Percentiles rank a stretch among this genome's conserved stretches.
These are phyloP conservation scores for Pyrenophora tritici-repentis DNA, from an alignment of 2,329 filamentous ascomycete genomes.

Conservation along the genomic window DNA sequence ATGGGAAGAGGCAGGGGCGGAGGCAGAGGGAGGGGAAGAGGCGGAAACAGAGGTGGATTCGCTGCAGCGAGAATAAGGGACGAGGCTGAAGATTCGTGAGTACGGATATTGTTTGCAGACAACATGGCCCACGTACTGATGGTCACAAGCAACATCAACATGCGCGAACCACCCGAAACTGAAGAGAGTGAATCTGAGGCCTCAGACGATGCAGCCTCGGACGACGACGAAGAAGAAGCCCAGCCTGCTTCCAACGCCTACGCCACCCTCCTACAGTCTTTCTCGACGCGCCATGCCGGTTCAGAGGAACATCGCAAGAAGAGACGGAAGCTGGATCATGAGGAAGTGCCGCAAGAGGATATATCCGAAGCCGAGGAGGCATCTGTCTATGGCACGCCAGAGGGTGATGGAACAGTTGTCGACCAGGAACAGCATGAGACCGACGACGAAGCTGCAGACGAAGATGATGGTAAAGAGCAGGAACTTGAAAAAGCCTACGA, in stretches of 20 bases:
- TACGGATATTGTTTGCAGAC: conserved; percentile 16
- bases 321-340: conserved; percentile 57
- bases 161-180: conserved; percentile 26
- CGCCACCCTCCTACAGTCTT: conserved; percentile 61
- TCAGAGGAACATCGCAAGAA: conserved; percentile 55
- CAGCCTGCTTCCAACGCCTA: conserved; percentile 54
- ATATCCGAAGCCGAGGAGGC: conserved; percentile 16
- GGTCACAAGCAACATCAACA: conserved; percentile 18
- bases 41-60: conserved; percentile 34
- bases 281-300: conserved; percentile 44
- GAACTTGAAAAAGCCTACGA: conserved; percentile 72
- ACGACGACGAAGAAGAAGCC: conserved; percentile 30
- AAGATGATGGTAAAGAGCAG: conserved; percentile 16
- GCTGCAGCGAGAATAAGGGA: conserved; percentile 36
- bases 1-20: conserved; percentile 14
- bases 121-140: conserved; percentile 18
- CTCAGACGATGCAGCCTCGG: conserved; percentile 29
- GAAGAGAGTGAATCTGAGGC: conserved; percentile 24
- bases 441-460: conserved; percentile 45
- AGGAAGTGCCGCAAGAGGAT: not conserved
- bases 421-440: conserved; percentile 12
- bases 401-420: not conserved
- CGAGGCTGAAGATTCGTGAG: conserved; percentile 39
- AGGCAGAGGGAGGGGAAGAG: conserved; percentile 11
- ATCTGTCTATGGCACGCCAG: not conserved